Conservation (phyloP, 148 eudicot genomes). For the Rhododendron kiyosumense region DNA sequence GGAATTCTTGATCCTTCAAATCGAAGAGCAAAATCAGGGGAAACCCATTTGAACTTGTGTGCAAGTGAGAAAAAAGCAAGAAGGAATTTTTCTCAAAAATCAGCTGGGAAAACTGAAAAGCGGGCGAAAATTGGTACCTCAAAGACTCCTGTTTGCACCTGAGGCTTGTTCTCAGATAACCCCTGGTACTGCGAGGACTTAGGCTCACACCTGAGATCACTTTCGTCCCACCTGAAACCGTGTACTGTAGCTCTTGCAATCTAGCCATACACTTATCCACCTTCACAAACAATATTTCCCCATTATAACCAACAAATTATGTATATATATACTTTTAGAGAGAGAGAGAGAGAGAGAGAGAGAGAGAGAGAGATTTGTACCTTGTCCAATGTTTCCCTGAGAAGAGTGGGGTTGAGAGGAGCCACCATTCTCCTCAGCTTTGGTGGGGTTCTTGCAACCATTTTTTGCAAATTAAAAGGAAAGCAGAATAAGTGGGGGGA, state of each 20-base stretch:
- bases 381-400: conserved; percentile 76
- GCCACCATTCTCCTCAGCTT: conserved; percentile 56
- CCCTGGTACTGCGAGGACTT: conserved; percentile 64
- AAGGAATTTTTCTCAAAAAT: not conserved
- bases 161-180: conserved; percentile 55
- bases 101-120: not conserved
- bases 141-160: conserved; percentile 78
- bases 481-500: not conserved
- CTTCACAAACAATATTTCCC: conserved; percentile 20
- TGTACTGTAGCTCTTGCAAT: conserved; percentile 86
- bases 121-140: conserved; percentile 27
- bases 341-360: conserved; percentile 4
- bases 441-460: conserved; percentile 92
- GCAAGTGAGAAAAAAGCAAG: not conserved
- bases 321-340: not conserved
- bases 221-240: conserved; percentile 71
- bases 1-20: conserved; percentile 46
- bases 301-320: not conserved
- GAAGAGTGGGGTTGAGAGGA: conserved; percentile 68
- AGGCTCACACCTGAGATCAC: conserved; percentile 55
- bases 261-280: conserved; percentile 92
- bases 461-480: conserved; percentile 19
- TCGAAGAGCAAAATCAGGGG: not conserved
- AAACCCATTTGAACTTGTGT: conserved; percentile 8
- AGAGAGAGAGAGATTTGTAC: conserved; percentile 23